Conservation (phyloP, 2,329 filamentous ascomycete genomes). For the Sclerotinia nivalis region DNA sequence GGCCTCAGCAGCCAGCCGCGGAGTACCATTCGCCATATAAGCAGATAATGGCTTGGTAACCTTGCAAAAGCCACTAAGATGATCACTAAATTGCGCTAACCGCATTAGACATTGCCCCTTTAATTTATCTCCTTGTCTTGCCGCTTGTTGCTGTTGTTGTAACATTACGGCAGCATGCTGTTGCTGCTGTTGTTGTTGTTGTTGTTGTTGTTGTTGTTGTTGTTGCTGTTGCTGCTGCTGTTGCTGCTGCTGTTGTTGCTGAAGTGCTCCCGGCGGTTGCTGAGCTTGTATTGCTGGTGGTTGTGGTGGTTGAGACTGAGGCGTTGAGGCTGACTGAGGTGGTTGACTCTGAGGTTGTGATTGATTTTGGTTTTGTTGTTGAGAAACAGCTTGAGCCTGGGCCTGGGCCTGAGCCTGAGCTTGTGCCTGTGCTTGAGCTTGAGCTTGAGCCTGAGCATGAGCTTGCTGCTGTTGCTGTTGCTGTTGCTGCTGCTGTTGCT, state of each 20-base stretch:
- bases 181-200: constrained; percentile 36
- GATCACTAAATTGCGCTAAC: constrained; percentile 63
- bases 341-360: constrained; percentile 46
- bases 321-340: constrained; percentile 45
- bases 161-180: constrained; percentile 30
- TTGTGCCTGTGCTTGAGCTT: constrained; percentile 43
- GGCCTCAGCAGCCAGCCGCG: constrained; percentile 45
- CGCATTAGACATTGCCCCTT: constrained; percentile 60
- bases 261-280: constrained; percentile 45
- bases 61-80: constrained; percentile 59
- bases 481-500: constrained; percentile 28
- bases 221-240: constrained; percentile 35
- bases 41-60: constrained; percentile 39
- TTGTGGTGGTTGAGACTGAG: constrained; percentile 44
- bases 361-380: constrained; percentile 52
- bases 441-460: constrained; percentile 31
- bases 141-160: constrained; percentile 44
- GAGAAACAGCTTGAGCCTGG: constrained; percentile 45
- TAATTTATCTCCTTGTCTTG: constrained; percentile 42
- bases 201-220: constrained; percentile 30
- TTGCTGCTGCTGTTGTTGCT: constrained; percentile 36
- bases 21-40: constrained; percentile 34
- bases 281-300: constrained; percentile 44
- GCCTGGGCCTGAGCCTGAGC: constrained; percentile 38
- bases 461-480: constrained; percentile 31